phyloP scores from a whole-genome alignment of 495 filamentous ascomycete species.

The Talaromyces adpressus region DNA sequence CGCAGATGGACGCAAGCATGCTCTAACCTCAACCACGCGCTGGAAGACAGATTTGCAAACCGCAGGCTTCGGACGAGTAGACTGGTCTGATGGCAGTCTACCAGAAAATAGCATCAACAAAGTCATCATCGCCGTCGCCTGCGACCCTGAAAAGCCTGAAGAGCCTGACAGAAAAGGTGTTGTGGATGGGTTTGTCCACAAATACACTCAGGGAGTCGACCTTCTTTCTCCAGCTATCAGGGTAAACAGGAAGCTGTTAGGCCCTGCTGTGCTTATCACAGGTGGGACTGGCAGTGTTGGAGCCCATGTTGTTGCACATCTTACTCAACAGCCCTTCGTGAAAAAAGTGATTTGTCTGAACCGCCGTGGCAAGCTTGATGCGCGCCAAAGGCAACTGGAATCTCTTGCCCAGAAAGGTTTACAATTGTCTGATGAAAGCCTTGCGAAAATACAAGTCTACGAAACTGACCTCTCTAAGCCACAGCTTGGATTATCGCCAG shows the following conservation, averaged over 20 bases:
- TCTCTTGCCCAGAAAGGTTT: slow-evolving; percentile 29
- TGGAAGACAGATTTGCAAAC: slow-evolving; percentile 25
- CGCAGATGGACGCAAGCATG: slow-evolving; percentile 42
- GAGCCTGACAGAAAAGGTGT: slow-evolving; percentile 12
- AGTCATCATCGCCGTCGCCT: slow-evolving; percentile 36
- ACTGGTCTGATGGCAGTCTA: slow-evolving; percentile 38
- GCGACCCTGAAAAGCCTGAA: background rate
- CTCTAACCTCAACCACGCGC: too few species aligned
- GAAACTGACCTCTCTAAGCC: slow-evolving; percentile 39
- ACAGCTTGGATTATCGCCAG: slow-evolving; percentile 34
- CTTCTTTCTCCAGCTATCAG: background rate
- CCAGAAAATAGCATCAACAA: slow-evolving; percentile 35
- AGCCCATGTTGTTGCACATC: slow-evolving; percentile 33
- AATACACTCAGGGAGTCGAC: slow-evolving; percentile 12
- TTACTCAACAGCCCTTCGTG: slow-evolving; percentile 28
- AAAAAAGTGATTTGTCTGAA: slow-evolving; percentile 42
- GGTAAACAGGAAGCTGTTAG: background rate
- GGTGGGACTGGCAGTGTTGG: slow-evolving; percentile 46
- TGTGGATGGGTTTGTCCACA: slow-evolving; percentile 23
- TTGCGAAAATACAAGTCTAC: slow-evolving; percentile 34
- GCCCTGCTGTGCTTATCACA: slow-evolving; percentile 37
- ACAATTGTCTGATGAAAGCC: slow-evolving; percentile 13
- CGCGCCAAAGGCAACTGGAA: slow-evolving; percentile 25
- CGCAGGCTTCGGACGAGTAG: slow-evolving; percentile 38
- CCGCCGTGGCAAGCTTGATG: slow-evolving; percentile 19